Evolutionary conservation across 83 land plant species (phyloP).

Genomic region (Thuja plicata): DNA sequence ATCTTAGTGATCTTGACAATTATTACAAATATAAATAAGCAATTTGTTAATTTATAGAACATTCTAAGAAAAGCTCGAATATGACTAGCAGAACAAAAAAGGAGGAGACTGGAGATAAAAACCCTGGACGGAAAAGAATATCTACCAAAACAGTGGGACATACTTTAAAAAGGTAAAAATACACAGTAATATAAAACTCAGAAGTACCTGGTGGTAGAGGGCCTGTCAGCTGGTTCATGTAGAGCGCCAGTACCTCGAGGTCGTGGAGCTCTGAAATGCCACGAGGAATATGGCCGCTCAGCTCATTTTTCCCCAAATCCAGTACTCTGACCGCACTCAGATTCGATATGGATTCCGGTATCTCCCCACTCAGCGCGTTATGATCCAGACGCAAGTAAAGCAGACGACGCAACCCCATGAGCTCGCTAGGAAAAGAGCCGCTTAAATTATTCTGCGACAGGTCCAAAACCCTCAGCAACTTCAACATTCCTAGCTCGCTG

Average conservation of each 20-base stretch:
- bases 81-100: no score
- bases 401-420: slow-evolving; percentile 36
- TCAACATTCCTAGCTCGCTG: slow-evolving; percentile 29
- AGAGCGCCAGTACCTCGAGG: slow-evolving; percentile 39
- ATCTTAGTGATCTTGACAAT: no score
- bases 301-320: slow-evolving; percentile 41
- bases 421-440: slow-evolving; percentile 47
- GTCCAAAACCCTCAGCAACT: slow-evolving; percentile 32
- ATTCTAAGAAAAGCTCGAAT: no score
- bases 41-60: no score
- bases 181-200: neutral
- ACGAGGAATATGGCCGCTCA: slow-evolving; percentile 31
- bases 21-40: no score
- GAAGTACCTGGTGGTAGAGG: slow-evolving; percentile 28
- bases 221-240: slow-evolving; percentile 55
- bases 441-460: slow-evolving; percentile 40
- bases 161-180: neutral
- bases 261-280: slow-evolving; percentile 11
- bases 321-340: slow-evolving; percentile 33
- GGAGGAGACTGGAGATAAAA: no score
- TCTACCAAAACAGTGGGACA: neutral
- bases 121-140: no score
- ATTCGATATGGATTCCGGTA: slow-evolving; percentile 33
- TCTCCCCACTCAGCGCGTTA: slow-evolving; percentile 38
- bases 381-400: slow-evolving; percentile 50